Evolutionary conservation across 306 rosid species (phyloP), one percentile per base, ranked within the genome.

Genomic region (Macrotyloma uniflorum): DNA sequence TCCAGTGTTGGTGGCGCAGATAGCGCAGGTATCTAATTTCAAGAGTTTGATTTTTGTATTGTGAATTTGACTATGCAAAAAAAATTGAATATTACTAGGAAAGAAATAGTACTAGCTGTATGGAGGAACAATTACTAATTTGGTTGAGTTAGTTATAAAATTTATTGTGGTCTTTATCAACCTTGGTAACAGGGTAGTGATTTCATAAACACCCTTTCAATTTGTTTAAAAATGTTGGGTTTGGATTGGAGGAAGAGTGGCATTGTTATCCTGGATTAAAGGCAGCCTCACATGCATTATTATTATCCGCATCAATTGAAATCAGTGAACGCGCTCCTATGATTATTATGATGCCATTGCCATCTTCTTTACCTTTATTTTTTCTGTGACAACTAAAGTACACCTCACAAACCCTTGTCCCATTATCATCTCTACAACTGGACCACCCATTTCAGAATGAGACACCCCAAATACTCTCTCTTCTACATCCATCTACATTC

Each of bases 201-300:
- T 55, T 45, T 28, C 22, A 59, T 40, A 55, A 38, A 26, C 22
- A 53, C 1, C 12, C 57, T 36, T 69, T 20, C 0, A 43, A 76
- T 67, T 69, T 22, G 15, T 23, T 54, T 9, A 5, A 19, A 20
- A 20, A 53, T 51, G 10, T 40, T 16, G 28, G 32, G 35, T 70
- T 75, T 61, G 20, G 57, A 68, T 72, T 63, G 3, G 6, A 4
- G 66, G 30, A 42, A 58, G 62, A 70, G 69, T 80, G 74, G 38
- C 51, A 71, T 75, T 57, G 80, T 71, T 72, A 54, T 64, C 80
- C 46, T 73, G 14, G 50, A 70, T 28, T 65, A 66, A 73, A 72
- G 86, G 43, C 79, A 78, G 68, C 23, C 66, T 83, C 92, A 87
- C 89, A 87, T 88, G 93, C 75, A 33, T 86, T 57, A 67, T 69